These are phyloP conservation scores for Stereum hirsutum DNA, from an alignment of 1,284 basidiomycete species.

Conservation along the genomic window DNA sequence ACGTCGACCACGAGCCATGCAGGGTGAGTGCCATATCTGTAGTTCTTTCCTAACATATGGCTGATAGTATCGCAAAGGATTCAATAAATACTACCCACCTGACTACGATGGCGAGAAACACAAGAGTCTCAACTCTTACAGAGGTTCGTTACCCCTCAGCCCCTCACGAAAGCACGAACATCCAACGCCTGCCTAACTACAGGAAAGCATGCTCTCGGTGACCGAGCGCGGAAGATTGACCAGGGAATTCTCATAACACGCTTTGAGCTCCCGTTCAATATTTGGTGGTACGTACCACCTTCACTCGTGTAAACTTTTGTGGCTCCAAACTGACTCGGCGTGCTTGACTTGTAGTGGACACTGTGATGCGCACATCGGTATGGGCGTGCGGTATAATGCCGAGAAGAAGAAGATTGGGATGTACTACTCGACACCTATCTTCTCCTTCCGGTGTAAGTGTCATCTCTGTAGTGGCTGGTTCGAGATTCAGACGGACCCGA, in stretches of 20 bases:
- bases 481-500: slow-evolving; percentile 95
- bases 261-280: slow-evolving; percentile 93
- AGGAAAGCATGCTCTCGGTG: slow-evolving; percentile 93
- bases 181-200: no score
- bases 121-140: slow-evolving; percentile 74
- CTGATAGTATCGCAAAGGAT: slow-evolving; percentile 32
- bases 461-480: slow-evolving; percentile 92
- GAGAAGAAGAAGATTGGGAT: slow-evolving; percentile 96
- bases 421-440: slow-evolving; percentile 94
- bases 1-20: slow-evolving; percentile 16
- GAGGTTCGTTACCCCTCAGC: slow-evolving; percentile 35
- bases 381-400: slow-evolving; percentile 97
- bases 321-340: background rate
- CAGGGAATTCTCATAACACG: slow-evolving; percentile 91
- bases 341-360: slow-evolving; percentile 45
- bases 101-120: slow-evolving; percentile 82
- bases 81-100: slow-evolving; percentile 92
- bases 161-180: slow-evolving; percentile 1
- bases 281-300: slow-evolving; percentile 79
- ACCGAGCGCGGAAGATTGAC: slow-evolving; percentile 87
- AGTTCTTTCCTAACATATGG: background rate
- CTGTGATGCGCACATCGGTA: slow-evolving; percentile 92
- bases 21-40: slow-evolving; percentile 14
- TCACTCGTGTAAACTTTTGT: background rate
- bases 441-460: slow-evolving; percentile 93